These are phyloP conservation scores for Beauveria pseudobassiana DNA, from an alignment of 2,329 filamentous ascomycete species.

Conservation along the genomic window DNA sequence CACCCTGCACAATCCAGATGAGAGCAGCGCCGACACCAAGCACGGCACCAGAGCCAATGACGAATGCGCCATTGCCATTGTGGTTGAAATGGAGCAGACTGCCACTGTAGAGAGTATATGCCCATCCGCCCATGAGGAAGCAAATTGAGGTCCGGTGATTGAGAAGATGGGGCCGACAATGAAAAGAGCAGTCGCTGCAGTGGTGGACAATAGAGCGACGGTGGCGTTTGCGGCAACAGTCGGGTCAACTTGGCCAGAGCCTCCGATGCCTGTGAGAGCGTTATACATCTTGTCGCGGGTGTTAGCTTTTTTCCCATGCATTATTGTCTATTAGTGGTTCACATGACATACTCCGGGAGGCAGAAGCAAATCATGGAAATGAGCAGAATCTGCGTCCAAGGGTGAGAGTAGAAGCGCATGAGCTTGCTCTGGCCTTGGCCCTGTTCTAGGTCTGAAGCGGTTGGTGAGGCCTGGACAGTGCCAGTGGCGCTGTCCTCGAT, in stretches of 20 bases:
- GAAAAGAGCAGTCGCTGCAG: conserved; percentile 35
- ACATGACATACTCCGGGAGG: conserved; percentile 30
- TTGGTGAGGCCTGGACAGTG: background rate
- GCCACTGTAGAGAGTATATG: conserved; percentile 37
- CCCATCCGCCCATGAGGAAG: conserved; percentile 37
- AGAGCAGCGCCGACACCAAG: conserved; percentile 38
- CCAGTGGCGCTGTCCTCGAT: conserved; percentile 3
- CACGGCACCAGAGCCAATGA: conserved; percentile 36
- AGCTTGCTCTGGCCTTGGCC: conserved; percentile 15
- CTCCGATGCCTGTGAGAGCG: conserved; percentile 36
- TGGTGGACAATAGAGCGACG: conserved; percentile 35
- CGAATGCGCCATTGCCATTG: conserved; percentile 32
- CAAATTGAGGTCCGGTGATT: conserved; percentile 32
- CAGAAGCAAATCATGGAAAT: conserved; percentile 44
- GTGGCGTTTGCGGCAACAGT: conserved; percentile 39
- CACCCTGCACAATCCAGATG: conserved; percentile 39
- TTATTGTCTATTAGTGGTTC: background rate
- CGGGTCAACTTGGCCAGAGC: conserved; percentile 36
- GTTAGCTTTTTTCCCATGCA: background rate
- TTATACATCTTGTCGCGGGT: conserved; percentile 35
- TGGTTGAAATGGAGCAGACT: conserved; percentile 36
- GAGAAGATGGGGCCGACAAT: conserved; percentile 36
- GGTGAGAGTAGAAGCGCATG: conserved; percentile 29
- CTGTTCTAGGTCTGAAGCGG: conserved; percentile 1
- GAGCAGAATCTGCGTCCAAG: conserved; percentile 40